Percentiles rank a stretch among this genome's conserved stretches.
Conservation (phyloP, 2,329 filamentous ascomycete genomes). For the Xylaria sp. region DNA sequence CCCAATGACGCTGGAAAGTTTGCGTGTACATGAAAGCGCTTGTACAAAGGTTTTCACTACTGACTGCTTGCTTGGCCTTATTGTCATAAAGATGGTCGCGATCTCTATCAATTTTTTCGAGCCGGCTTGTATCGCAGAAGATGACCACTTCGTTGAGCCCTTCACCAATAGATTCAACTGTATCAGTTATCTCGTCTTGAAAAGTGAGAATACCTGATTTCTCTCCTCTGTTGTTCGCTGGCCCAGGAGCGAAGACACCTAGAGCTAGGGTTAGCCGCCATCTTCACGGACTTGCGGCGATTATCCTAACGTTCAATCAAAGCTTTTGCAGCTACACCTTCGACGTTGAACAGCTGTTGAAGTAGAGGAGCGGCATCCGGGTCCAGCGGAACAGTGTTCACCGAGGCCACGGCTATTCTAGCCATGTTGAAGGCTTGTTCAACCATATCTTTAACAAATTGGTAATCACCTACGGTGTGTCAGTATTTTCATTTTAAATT, state of each 20-base stretch:
- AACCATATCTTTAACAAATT: too few species aligned
- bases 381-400: too few species aligned
- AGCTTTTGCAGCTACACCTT: too few species aligned
- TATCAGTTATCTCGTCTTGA: neutral
- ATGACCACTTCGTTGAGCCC: neutral
- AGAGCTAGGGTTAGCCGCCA: too few species aligned
- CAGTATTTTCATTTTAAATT: too few species aligned
- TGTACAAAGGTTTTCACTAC: neutral
- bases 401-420: too few species aligned
- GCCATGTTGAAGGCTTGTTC: too few species aligned
- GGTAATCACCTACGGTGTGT: too few species aligned
- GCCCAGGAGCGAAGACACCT: neutral
- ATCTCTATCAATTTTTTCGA: neutral
- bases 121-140: neutral
- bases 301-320: too few species aligned
- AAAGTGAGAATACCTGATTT: neutral
- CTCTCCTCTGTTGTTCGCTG: neutral
- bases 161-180: neutral
- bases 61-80: neutral
- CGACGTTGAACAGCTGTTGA: too few species aligned
- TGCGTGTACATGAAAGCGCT: neutral
- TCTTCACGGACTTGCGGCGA: too few species aligned
- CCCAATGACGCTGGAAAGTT: neutral
- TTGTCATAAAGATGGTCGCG: neutral
- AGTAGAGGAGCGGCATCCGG: too few species aligned